Percentiles rank a stretch among this genome's conserved stretches.
Conservation (phyloP, 2,329 filamentous ascomycete genomes). For the Podosphaera aphanis region DNA sequence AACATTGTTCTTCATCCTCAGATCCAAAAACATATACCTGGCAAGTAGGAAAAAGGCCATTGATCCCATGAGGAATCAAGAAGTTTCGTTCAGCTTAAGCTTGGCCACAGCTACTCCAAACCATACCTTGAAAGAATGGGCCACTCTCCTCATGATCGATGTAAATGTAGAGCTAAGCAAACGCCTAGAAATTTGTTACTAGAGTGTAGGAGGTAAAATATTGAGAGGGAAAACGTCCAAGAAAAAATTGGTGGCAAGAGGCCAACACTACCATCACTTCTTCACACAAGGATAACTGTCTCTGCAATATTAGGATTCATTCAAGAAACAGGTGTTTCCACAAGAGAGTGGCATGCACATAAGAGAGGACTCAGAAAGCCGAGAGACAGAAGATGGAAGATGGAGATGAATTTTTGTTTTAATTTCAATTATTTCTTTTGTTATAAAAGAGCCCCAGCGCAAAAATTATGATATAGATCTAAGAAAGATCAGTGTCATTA, state of each 20-base stretch:
- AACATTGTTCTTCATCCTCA: too few relatives aligned
- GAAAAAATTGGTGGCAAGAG: background rate
- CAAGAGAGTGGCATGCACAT: background rate
- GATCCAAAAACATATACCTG: conserved; percentile 32
- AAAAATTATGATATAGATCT: too few relatives aligned
- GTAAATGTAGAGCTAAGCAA: background rate
- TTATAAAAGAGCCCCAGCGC: too few relatives aligned
- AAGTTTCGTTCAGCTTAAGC: background rate
- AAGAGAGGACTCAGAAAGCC: background rate
- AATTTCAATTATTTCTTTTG: too few relatives aligned
- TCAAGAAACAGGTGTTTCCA: background rate
- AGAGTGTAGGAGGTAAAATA: background rate
- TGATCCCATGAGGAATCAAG: background rate
- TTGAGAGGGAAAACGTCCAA: background rate
- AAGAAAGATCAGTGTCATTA: too few relatives aligned
- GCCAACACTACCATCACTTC: background rate
- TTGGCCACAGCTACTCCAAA: background rate
- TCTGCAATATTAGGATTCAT: background rate
- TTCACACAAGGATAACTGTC: background rate
- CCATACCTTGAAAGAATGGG: background rate
- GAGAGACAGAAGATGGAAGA: too few relatives aligned
- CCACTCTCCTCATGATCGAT: background rate
- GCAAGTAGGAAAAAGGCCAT: conserved; percentile 9
- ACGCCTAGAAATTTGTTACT: background rate
- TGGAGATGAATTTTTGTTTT: background rate